Evolutionary conservation across 345 rosid genomes (phyloP).

Genomic region (Citrus sp.): DNA sequence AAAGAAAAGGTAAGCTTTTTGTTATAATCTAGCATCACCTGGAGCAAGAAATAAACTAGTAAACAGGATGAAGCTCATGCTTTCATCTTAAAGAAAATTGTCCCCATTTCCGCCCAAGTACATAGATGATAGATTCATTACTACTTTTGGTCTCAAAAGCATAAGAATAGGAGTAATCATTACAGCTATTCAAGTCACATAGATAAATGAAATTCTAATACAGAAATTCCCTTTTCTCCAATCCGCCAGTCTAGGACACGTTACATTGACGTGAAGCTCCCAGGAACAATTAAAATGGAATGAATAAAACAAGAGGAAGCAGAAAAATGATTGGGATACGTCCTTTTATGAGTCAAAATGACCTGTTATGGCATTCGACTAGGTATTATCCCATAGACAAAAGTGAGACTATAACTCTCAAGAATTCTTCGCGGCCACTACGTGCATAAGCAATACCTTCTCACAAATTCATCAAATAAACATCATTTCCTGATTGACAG

Average conservation of each 20-base stretch:
- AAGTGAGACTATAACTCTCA: neutral
- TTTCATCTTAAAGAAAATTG: neutral
- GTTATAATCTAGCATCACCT: neutral
- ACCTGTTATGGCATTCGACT: conserved; percentile 6
- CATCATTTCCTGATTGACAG: conserved; percentile 57
- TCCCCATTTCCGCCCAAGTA: neutral
- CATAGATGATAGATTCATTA: neutral
- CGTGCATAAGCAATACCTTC: neutral
- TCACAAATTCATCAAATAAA: neutral
- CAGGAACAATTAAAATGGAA: neutral
- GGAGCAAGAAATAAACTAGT: neutral
- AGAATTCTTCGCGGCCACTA: neutral
- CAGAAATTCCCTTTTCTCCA: conserved; percentile 5
- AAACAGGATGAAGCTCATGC: neutral
- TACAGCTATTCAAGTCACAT: conserved; percentile 17
- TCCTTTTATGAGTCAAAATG: conserved; percentile 3
- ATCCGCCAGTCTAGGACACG: neutral
- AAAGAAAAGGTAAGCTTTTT: neutral
- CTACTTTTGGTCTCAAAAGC: neutral
- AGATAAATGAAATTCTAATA: conserved; percentile 13
- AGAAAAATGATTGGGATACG: neutral
- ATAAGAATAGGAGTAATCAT: neutral
- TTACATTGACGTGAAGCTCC: conserved; percentile 22
- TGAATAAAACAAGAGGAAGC: neutral
- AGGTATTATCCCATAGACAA: conserved; percentile 23